Conservation (phyloP, 2,329 filamentous ascomycete genomes). For the Epichloe baconii region DNA sequence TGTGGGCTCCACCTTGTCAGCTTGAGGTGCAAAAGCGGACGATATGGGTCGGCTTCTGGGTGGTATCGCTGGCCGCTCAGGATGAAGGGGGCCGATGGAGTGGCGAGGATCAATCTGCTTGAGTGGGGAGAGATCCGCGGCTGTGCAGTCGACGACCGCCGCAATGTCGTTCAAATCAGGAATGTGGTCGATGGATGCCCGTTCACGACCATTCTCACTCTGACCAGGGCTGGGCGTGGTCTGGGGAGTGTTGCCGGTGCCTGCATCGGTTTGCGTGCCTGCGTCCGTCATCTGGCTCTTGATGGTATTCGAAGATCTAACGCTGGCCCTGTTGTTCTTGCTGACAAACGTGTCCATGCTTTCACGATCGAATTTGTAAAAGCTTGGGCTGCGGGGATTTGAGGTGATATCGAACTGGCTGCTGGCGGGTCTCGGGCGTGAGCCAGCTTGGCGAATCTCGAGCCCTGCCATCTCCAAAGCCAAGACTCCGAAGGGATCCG, state of each 20-base stretch:
- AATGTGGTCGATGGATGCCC: conserved; percentile 27
- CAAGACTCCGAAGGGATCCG: conserved; percentile 82
- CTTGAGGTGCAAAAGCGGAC: neutral
- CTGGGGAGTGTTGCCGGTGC: conserved; percentile 33
- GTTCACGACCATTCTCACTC: conserved; percentile 37
- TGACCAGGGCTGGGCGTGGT: conserved; percentile 41
- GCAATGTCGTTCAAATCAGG: conserved; percentile 7
- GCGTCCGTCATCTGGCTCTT: conserved; percentile 59
- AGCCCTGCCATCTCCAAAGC: conserved; percentile 84
- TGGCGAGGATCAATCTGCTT: conserved; percentile 29
- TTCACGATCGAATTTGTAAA: conserved; percentile 43
- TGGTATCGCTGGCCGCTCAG: conserved; percentile 6
- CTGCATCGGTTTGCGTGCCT: conserved; percentile 44
- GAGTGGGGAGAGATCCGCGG: conserved; percentile 40
- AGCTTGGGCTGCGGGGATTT: conserved; percentile 61
- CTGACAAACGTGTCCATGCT: conserved; percentile 54
- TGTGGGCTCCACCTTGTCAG: conserved; percentile 14
- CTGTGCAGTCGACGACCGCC: conserved; percentile 46
- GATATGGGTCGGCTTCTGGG: conserved; percentile 2
- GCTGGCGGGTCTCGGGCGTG: conserved; percentile 53
- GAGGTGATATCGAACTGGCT: conserved; percentile 76
- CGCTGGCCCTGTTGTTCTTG: conserved; percentile 58
- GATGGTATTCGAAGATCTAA: conserved; percentile 58
- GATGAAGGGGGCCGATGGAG: conserved; percentile 16
- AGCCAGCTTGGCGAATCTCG: conserved; percentile 81